A percentile compares a stretch with the other conserved stretches of the same genome.
Evolutionary conservation across 176 grass and related monocot species (phyloP).

Genomic region (Stipa capillata): DNA sequence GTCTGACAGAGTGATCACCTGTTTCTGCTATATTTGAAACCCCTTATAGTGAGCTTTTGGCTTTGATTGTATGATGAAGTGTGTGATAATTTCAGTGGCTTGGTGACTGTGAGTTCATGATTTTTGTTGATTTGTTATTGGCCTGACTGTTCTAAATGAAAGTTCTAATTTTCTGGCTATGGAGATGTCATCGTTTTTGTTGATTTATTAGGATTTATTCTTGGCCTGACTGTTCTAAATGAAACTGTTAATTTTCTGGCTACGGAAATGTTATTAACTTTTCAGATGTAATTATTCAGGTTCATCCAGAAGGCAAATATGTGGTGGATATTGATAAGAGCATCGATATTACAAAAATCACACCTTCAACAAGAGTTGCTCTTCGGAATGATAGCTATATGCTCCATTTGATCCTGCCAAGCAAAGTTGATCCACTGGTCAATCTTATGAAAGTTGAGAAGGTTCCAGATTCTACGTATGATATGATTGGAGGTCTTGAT

Average conservation of each 20-base stretch:
- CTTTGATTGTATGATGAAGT: neutral
- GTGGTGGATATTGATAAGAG: slow-evolving; percentile 95
- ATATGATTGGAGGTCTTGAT: slow-evolving; percentile 99
- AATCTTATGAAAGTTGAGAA: slow-evolving; percentile 99
- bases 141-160: neutral
- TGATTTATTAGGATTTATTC: too few species aligned
- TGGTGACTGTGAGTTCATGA: neutral
- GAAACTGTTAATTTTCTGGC: too few species aligned
- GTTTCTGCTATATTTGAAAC: neutral
- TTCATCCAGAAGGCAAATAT: slow-evolving; percentile 98
- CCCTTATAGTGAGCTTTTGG: neutral
- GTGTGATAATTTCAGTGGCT: neutral
- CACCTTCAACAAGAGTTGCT: slow-evolving; percentile 96
- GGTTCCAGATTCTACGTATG: slow-evolving; percentile 99
- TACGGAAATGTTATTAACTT: slow-evolving; percentile 5
- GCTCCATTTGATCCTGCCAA: slow-evolving; percentile 86
- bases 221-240: too few species aligned
- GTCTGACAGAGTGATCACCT: neutral
- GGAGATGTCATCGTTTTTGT: too few species aligned
- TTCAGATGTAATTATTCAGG: slow-evolving; percentile 41
- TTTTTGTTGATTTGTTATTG: neutral
- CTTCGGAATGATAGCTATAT: slow-evolving; percentile 96
- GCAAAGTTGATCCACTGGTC: slow-evolving; percentile 95
- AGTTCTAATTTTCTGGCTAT: neutral
- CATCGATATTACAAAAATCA: slow-evolving; percentile 97